phyloP scores from a whole-genome alignment of 176 grass and related monocot genomes.

The Musa beccarii region DNA sequence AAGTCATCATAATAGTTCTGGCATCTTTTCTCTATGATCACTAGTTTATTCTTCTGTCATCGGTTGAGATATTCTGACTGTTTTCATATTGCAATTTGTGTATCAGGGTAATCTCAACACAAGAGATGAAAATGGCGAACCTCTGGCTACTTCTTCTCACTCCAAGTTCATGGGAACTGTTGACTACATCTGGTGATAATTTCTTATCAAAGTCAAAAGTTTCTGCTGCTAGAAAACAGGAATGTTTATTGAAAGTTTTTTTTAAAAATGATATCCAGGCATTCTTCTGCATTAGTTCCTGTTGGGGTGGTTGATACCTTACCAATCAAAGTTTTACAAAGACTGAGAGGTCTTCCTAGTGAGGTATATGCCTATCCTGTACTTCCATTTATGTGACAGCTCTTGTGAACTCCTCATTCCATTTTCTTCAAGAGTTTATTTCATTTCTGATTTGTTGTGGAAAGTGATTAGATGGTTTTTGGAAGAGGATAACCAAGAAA shows the following conservation, averaged over 20 bases:
- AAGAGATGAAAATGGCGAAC: slow-evolving; percentile 23
- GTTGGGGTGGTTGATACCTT: slow-evolving; percentile 22
- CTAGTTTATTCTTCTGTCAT: background rate
- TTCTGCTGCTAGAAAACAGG: background rate
- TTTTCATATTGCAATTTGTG: background rate
- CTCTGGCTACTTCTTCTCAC: slow-evolving; percentile 24
- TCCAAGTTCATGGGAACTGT: slow-evolving; percentile 29
- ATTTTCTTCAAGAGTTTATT: background rate
- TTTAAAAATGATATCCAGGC: slow-evolving; percentile 1
- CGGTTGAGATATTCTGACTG: background rate
- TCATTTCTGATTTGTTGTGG: background rate
- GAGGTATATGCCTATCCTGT: slow-evolving; percentile 1
- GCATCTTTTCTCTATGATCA: background rate
- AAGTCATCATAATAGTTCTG: background rate
- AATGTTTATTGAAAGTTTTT: background rate
- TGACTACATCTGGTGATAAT: slow-evolving; percentile 20
- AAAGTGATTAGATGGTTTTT: background rate
- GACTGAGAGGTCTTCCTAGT: slow-evolving; percentile 22
- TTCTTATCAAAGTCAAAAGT: background rate
- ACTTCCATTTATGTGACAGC: background rate
- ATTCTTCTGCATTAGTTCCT: slow-evolving; percentile 16
- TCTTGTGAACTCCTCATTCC: background rate
- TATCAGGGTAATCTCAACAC: slow-evolving; percentile 10
- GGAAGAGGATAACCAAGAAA: too few relatives aligned
- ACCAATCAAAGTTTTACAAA: slow-evolving; percentile 20